Evolutionary conservation across 2,329 filamentous ascomycete genomes (phyloP), one percentile per base, ranked within the genome.

Genomic region (Huntiella abstrusa): DNA sequence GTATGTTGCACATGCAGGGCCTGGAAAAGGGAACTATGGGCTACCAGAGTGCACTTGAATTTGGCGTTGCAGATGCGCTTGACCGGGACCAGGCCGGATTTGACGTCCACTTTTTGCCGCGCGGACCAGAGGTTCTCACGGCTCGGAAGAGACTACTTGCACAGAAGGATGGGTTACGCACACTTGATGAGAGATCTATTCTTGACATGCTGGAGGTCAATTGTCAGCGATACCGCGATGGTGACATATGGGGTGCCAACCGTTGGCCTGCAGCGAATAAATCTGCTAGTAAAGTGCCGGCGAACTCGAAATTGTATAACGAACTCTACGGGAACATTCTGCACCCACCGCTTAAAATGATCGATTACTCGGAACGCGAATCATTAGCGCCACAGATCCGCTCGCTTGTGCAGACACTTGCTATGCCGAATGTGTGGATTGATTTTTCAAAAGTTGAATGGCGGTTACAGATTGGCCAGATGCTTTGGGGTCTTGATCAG

Each of bases 371-470:
- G 28, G 70, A 79, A 54, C 73, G 71, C 4, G 71, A 73, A 54
- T 73, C 78, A 46, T 62, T 85, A 15, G 69, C 77, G 38, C 75
- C 81, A 33, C 80, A 85, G 56, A 83, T 84, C 47, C 68, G 77
- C 52, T 71, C 75, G 3, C 61, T 85, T 13, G 67, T 84, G 40
- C 75, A 75, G 55, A 71, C 80, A 7, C 66, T 85, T 39, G 72
- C 70, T 0, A 63, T 73, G 5, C 68, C 75, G 46, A 77, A 79
- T 47, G 71, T 82, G 40, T 85, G 80, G 80, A 70, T 80, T 44
- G 79, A 85, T 58, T 80, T 85, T 52, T 80, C 77, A 15, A 68
- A 77, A 32, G 75, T 84, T 5, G 80, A 84, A 56, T 84, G 79
- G 79, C 70, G 80, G 34, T 79, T 85, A 49, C 68, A 78, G 10